A percentile compares a stretch with the other conserved stretches of the same genome.
Conservation (phyloP, 2,329 filamentous ascomycete species). For the Talaromyces sp. region DNA sequence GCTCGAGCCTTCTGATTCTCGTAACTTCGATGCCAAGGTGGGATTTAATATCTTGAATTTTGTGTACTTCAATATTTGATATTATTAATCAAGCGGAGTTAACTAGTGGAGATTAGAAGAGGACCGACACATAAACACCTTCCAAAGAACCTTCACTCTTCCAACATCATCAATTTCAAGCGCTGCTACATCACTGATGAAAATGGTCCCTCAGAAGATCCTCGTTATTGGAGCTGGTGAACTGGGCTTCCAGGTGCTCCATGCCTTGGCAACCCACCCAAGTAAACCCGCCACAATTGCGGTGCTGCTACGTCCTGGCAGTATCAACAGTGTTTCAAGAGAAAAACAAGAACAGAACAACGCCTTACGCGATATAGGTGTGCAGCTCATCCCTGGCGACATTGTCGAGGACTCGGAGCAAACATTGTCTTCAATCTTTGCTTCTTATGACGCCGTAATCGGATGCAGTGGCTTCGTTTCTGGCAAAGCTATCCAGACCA, state of each 20-base stretch:
- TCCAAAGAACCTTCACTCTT: neutral
- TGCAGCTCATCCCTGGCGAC: slow-evolving; percentile 5
- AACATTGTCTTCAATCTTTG: neutral
- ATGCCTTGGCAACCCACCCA: neutral
- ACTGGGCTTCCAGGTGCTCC: slow-evolving; percentile 3
- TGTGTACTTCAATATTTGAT: neutral
- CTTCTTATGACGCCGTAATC: slow-evolving; percentile 43
- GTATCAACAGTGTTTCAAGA: neutral
- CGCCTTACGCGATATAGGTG: neutral
- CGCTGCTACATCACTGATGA: neutral
- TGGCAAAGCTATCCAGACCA: slow-evolving; percentile 54
- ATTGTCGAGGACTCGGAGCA: slow-evolving; percentile 4
- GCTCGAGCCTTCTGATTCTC: neutral
- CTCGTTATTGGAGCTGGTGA: slow-evolving; percentile 13
- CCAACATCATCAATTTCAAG: neutral
- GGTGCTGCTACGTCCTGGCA: slow-evolving; percentile 2
- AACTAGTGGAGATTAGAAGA: neutral
- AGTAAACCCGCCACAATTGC: neutral
- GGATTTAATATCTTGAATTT: neutral
- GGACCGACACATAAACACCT: neutral
- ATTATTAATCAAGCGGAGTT: neutral
- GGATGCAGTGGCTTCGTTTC: slow-evolving; percentile 60
- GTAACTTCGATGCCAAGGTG: neutral
- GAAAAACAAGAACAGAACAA: neutral
- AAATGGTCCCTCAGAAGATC: neutral